Evolutionary conservation across 2,329 filamentous ascomycete genomes (phyloP), one percentile per base, ranked within the genome.

Genomic region (Hymenoscyphus fraxineus): DNA sequence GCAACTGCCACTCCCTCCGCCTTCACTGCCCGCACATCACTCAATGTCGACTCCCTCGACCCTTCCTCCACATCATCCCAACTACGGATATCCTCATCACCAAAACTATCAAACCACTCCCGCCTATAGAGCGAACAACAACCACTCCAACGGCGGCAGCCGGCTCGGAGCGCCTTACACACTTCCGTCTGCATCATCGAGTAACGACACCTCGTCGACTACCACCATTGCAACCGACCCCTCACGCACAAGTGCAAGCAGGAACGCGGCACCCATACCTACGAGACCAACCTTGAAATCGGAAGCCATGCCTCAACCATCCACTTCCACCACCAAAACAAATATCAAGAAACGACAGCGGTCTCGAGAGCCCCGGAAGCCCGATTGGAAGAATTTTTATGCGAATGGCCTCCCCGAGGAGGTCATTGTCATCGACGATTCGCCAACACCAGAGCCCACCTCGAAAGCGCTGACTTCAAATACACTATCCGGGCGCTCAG

Each of bases 391-490:
- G 64, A 86, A 84, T 68, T 95, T 93, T 74, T 94, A 93, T 77
- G 89, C 89, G 75, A 93, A 94, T 76, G 91, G 91, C 3, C 79
- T 93, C 32, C 91, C 91, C 31, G 89, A 92, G 75, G 91, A 95
- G 79, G 87, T 95, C 74, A 94, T 95, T 73, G 87, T 94, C 72
- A 95, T 95, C 69, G 82, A 82, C 70, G 89, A 93, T 76, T 87
- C 86, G 4, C 89, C 89, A 60, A 77, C 78, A 12, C 82, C 81
- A 39, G 69, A 71, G 16, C 69, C 74, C 69, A 27, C 22, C 47
- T 73, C 77, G 63, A 64, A 68, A 64, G 70, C 72, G 63, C 60
- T 74, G 67, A 51, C 70, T 58, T 82, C 83, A 63, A 81, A 84
- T 64, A 62, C 57, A 7, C 69, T 69, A 19, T 10, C 66, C 47